Base-by-base conservation (phyloP, 164 flowering plant species). In the Tetrastigma voinierianum region DNA sequence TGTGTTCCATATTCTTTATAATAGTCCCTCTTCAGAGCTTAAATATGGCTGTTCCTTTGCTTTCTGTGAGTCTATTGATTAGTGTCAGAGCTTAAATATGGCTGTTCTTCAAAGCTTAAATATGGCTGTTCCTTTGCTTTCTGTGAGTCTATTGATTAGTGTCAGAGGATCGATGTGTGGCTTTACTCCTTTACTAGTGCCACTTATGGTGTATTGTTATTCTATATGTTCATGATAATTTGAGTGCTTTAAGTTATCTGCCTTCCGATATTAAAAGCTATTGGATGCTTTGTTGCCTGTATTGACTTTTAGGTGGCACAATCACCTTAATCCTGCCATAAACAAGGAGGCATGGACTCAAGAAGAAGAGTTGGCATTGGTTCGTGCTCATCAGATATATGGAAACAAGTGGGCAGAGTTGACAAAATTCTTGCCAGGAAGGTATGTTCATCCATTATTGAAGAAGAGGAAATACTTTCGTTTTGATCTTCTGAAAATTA, bases 331-430 rank as follows among this genome's bases (percentile, higher is more conserved):
- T 80, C 99, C 99, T 61, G 54, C 75, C 44, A 95, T 95, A 77
- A 95, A 92, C 76, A 90, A 86, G 75, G 94, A 96, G 74, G 96
- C 98, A 61, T 96, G 99, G 99, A 89, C 95, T n/a, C 94, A 90
- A 69, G 95, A 89, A 69, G 99, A 96, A 76, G 99, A 96, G 74
- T 58, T 96, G 80, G 82, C 88, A 67, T 67, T 96, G 67, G 84
- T 93, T 77, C 93, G 79, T 62, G 99, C 96, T 49, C 99, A 96
- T 86, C 91, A 88, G 76, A 68, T 88, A 64, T 86, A 87, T 76
- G 98, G 99, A 57, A 96, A 96, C 86, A 93, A 85, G 74, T 96
- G 99, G 99, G 99, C 98, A 20, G 99, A 96, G 83, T 78, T 95
- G 54, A 80, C 97, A 9, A 96, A 96, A 69, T 87, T 84, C 71